These are phyloP conservation scores for Zychaea mexicana DNA, from an alignment of 371 early-diverging fungal species.

Conservation along the genomic window DNA sequence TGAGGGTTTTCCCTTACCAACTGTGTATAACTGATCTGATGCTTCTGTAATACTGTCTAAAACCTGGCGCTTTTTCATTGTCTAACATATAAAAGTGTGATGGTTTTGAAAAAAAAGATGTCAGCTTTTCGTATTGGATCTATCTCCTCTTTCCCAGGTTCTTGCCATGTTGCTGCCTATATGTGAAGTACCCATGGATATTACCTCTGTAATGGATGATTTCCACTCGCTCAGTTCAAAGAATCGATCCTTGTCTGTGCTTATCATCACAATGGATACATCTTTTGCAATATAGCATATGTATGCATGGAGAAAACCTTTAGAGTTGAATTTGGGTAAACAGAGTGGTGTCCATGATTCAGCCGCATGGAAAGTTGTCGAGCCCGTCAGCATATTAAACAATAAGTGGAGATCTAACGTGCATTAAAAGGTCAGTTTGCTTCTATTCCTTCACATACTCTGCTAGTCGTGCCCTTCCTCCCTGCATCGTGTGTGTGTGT, in stretches of 20 bases:
- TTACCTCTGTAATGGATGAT: constrained; percentile 61
- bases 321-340: constrained; percentile 87
- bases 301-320: constrained; percentile 89
- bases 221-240: constrained; percentile 79
- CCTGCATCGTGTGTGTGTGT: too few relatives aligned
- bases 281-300: constrained; percentile 77
- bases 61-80: constrained; percentile 28
- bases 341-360: constrained; percentile 97
- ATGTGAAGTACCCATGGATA: too few relatives aligned
- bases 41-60: constrained; percentile 30
- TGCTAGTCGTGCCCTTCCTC: not conserved
- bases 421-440: not conserved
- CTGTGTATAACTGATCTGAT: constrained; percentile 35
- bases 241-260: constrained; percentile 83
- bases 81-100: constrained; percentile 9
- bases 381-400: constrained; percentile 81
- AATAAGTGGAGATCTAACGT: constrained; percentile 77
- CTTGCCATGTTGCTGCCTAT: too few relatives aligned
- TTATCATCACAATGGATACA: constrained; percentile 74
- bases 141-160: too few relatives aligned
- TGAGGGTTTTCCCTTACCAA: constrained; percentile 23
- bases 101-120: too few relatives aligned
- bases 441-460: not conserved
- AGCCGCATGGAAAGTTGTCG: constrained; percentile 71
- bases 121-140: too few relatives aligned